A percentile compares a stretch with the other conserved stretches of the same genome.
Evolutionary conservation across 345 rosid species (phyloP).

Genomic region (Pseudoturritis turrita): DNA sequence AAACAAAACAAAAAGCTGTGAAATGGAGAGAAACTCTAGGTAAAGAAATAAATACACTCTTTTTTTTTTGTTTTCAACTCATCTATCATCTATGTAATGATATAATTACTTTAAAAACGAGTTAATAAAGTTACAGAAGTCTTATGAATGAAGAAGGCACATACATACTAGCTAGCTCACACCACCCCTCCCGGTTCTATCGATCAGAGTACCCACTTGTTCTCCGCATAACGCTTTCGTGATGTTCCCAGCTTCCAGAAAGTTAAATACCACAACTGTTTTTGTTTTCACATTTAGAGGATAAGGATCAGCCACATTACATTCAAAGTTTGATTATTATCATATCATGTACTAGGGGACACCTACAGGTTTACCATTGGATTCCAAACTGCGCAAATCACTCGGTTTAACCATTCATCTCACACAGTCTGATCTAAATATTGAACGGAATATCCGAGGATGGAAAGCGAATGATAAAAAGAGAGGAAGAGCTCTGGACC

Average conservation of each 20-base stretch:
- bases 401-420: neutral
- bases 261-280: conserved; percentile 79
- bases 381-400: neutral
- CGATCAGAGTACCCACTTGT: conserved; percentile 84
- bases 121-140: conserved; percentile 7
- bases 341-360: neutral
- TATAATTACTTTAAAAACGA: neutral
- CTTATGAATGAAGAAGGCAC: neutral
- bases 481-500: conserved; percentile 41
- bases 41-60: neutral
- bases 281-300: neutral
- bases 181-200: conserved; percentile 45
- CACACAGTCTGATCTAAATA: neutral
- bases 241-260: conserved; percentile 81
- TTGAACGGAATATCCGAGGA: neutral
- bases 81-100: conserved; percentile 15
- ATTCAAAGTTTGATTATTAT: neutral
- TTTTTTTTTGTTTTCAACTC: neutral
- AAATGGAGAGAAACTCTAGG: conserved; percentile 6
- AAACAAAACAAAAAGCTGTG: neutral
- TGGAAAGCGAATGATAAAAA: neutral
- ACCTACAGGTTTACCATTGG: neutral
- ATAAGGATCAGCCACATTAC: neutral
- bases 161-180: conserved; percentile 2
- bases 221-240: conserved; percentile 82